These are phyloP conservation scores for Fusarium albosuccineum DNA, from an alignment of 2,329 filamentous ascomycete species.

Conservation along the genomic window DNA sequence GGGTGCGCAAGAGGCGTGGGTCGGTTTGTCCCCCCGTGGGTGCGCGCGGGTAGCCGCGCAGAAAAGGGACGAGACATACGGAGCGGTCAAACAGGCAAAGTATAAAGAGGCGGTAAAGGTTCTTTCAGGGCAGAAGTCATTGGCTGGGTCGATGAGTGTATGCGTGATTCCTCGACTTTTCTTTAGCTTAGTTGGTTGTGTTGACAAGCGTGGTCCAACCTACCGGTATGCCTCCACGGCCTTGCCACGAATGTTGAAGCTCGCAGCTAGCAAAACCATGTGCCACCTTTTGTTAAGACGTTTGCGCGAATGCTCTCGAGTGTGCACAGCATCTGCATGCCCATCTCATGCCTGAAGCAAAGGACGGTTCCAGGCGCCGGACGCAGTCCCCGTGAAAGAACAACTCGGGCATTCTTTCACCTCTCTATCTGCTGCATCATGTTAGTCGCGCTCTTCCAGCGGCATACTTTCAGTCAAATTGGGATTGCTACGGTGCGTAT, in stretches of 20 bases:
- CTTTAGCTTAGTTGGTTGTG: background rate
- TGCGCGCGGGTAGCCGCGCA: constrained; percentile 32
- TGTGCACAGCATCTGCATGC: background rate
- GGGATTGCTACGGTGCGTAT: too few species aligned
- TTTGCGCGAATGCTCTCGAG: background rate
- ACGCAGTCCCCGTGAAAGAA: too few species aligned
- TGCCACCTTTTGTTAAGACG: background rate
- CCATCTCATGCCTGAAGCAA: too few species aligned
- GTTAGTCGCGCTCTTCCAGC: too few species aligned
- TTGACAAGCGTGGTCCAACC: too few species aligned
- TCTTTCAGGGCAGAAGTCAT: background rate
- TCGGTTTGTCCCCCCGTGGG: constrained; percentile 20
- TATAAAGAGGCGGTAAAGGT: constrained; percentile 15
- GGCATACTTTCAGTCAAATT: too few species aligned
- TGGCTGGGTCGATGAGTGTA: background rate
- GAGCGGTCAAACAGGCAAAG: constrained; percentile 5
- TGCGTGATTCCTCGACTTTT: background rate
- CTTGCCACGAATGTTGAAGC: too few species aligned
- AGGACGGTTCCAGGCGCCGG: too few species aligned
- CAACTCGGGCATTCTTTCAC: too few species aligned
- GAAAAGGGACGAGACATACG: constrained; percentile 5
- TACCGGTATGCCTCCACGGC: background rate
- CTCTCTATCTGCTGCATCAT: too few species aligned
- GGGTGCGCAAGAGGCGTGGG: background rate
- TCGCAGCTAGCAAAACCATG: too few species aligned